Evolutionary conservation across 148 eudicot species (phyloP), one percentile per base, ranked within the genome.

Genomic region (Cornus controversa): DNA sequence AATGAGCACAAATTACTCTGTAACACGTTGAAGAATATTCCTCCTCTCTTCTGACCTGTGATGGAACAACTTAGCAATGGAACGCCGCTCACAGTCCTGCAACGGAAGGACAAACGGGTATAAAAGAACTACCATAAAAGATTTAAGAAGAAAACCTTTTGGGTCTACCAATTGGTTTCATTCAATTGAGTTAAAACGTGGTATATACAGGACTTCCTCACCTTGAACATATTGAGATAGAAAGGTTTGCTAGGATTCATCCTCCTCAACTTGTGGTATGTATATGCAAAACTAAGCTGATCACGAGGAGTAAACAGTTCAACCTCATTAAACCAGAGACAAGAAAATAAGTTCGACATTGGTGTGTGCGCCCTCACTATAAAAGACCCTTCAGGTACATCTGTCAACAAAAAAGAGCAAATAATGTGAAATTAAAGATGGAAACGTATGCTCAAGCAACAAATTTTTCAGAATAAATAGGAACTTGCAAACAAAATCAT

Each of bases 301-400:
- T 96, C 99, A 64, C 99, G 91, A 68, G 99, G 99, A 53, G 99
- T 96, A 80, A 96, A 96, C 70, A 92, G 89, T 57, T 96, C 99
- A 72, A 96, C 99, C 85, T 96, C 99, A 73, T 92, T 96, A 80
- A 90, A 96, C 99, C 99, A 96, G 73, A 96, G 95, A 87, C 99
- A 96, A 24, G 98, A 96, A 66, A 96, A 96, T 83, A 96, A 83
- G 85, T 96, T 96, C 26, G 99, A 93, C 99, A 96, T 93, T 79
- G 99, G 98, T 69, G 99, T 93, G 84, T 96, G 99, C 5, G 98
- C 99, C 88, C 99, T 88, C 69, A 96, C 90, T 82, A 96, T 96
- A 71, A 96, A 82, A 79, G 97, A 91, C 36, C 99, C 99, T 90
- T 96, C 99, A 69, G 99, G 99, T 84, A 96, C 99, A 93, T 96